Base-by-base conservation (phyloP, 352 stramenopile species). In the Halophytophthora polymorphica region DNA sequence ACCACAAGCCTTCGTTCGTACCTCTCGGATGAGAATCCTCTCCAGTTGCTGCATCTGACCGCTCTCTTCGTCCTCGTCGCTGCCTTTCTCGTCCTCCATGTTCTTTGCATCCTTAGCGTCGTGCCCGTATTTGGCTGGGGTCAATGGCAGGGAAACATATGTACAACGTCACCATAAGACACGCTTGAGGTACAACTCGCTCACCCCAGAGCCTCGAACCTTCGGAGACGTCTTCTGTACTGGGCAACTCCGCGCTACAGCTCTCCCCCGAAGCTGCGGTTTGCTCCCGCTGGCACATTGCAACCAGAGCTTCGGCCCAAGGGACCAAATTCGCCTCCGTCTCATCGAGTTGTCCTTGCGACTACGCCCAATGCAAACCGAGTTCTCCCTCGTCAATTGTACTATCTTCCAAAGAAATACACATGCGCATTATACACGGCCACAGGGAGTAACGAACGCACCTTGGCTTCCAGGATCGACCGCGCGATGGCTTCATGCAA, bases 401-500 rank as follows among this genome's bases (percentile, higher is more conserved):
- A 28, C 3, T 15, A 25, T 22, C n/a, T 35, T 40, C 29, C 6
- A 2, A 19, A 48, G 14, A 14, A 14, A 2, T 25, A 43, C 3
- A 17, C 35, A 31, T 31, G 14, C 7, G n/a, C n/a, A n/a, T n/a
- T n/a, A n/a, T n/a, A n/a, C n/a, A n/a, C n/a, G n/a, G n/a, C n/a
- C n/a, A n/a, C n/a, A 38, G 6, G 15, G 34, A 11, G 23, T 18
- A 21, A 37, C 1, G 11, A 6, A 40, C 60, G 19, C 61, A 82
- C 77, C 33, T 84, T 58, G 7, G 76, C 72, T 43, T 88, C 77
- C 0, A 92, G 58, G 21, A 92, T 73, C 2, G 74, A 92, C 23
- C 61, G 66, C 2, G 81, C 81, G n/a, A 92, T 73, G 0, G 70
- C 71, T 28, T 88, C 64, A 39, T 92, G 81, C 44, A 88, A 39